A percentile compares a stretch with the other conserved stretches of the same genome.
Conservation (phyloP, 768 basidiomycete genomes). For the Psilocybe tampanensis region DNA sequence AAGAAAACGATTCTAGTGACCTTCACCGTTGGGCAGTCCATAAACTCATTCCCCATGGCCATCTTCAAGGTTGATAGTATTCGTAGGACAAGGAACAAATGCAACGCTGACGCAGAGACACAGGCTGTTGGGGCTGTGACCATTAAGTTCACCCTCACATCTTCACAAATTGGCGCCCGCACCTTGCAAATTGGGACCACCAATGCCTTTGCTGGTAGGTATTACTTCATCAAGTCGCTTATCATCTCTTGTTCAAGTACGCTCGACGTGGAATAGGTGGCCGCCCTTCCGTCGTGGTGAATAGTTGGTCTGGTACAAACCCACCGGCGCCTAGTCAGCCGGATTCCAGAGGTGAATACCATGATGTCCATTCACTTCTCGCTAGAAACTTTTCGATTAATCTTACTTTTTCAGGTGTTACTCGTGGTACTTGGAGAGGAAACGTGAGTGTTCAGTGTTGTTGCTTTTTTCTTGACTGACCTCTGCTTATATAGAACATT, state of each 20-base stretch:
- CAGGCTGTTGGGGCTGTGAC: constrained; percentile 34
- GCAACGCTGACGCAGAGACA: neutral
- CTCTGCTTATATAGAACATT: constrained; percentile 27
- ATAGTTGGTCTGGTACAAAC: constrained; percentile 30
- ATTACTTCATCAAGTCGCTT: no score
- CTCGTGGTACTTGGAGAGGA: constrained; percentile 39
- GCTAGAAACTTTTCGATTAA: neutral
- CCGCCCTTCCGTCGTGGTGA: constrained; percentile 33
- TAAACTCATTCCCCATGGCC: constrained; percentile 35
- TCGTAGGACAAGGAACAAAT: neutral
- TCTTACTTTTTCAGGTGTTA: constrained; percentile 26
- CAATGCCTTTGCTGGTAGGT: constrained; percentile 35
- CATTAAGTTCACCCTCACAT: constrained; percentile 28
- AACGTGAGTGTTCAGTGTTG: constrained; percentile 24
- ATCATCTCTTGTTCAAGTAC: neutral
- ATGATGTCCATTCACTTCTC: neutral
- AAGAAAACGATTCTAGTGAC: constrained; percentile 22
- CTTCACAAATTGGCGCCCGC: constrained; percentile 34
- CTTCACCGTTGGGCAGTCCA: constrained; percentile 30
- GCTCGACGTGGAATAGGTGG: constrained; percentile 26
- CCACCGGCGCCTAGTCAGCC: constrained; percentile 34
- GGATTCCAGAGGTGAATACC: constrained; percentile 31
- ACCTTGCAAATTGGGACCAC: constrained; percentile 39
- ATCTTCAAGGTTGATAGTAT: constrained; percentile 30
- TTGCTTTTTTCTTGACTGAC: neutral